A percentile compares a stretch with the other conserved stretches of the same genome.
phyloP scores from a whole-genome alignment of 805 yeast species.

The Pichia californica region DNA sequence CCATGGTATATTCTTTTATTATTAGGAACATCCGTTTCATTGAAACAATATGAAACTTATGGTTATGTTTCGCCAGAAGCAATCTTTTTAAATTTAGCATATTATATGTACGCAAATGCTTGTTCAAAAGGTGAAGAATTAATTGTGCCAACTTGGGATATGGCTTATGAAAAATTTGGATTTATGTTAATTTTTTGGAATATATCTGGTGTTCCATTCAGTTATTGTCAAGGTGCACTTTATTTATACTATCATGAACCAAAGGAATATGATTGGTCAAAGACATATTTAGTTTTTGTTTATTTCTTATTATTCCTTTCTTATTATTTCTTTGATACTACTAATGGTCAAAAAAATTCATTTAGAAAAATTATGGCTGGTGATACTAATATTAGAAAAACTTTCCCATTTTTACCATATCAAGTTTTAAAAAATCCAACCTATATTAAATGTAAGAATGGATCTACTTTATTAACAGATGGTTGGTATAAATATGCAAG shows the following conservation, averaged over 20 bases:
- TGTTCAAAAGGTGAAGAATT: conserved; percentile 97
- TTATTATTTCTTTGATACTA: conserved; percentile 90
- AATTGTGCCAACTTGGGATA: conserved; percentile 98
- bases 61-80: conserved; percentile 80
- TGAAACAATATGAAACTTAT: conserved; percentile 74
- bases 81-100: conserved; percentile 66
- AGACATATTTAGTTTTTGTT: conserved; percentile 49
- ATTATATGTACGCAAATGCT: conserved; percentile 93
- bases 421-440: conserved; percentile 78
- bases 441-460: conserved; percentile 78
- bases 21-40: conserved; percentile 63
- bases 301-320: conserved; percentile 55
- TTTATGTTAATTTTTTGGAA: conserved; percentile 99
- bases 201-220: conserved; percentile 97
- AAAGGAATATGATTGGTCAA: conserved; percentile 68
- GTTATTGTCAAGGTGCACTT: conserved; percentile 91
- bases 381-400: conserved; percentile 65
- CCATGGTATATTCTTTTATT: conserved; percentile 93
- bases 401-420: conserved; percentile 90
- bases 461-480: conserved; percentile 77
- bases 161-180: conserved; percentile 99
- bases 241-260: conserved; percentile 82
- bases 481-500: conserved; percentile 95
- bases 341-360: conserved; percentile 90
- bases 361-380: conserved; percentile 84